These are phyloP conservation scores for Aspergillus sp. DNA, from an alignment of 2,329 filamentous ascomycete genomes.

Conservation along the genomic window DNA sequence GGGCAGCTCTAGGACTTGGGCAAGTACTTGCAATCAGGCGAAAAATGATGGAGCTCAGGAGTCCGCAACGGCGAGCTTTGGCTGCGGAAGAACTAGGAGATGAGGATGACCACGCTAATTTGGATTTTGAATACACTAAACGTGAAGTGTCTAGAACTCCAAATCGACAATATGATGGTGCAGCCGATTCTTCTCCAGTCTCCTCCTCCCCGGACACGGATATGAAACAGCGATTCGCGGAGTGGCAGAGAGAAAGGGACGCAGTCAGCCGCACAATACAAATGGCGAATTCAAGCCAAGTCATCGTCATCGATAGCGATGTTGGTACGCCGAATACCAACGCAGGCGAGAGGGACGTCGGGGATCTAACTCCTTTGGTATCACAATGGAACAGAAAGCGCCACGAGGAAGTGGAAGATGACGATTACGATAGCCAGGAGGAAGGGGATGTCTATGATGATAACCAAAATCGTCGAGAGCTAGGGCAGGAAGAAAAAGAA, in stretches of 20 bases:
- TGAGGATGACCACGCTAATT: conserved; percentile 2
- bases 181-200: not conserved
- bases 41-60: conserved; percentile 17
- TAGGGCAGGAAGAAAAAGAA: not conserved
- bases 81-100: not conserved
- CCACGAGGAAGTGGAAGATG: not conserved
- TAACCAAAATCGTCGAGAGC: not conserved
- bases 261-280: conserved; percentile 45
- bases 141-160: conserved; percentile 12
- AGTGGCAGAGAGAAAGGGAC: conserved; percentile 49
- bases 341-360: not conserved
- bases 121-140: not conserved
- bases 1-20: conserved; percentile 43
- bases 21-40: conserved; percentile 43
- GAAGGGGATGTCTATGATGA: not conserved
- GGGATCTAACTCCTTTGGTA: not conserved
- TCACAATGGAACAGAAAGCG: not conserved
- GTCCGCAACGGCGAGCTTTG: conserved; percentile 1
- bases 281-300: conserved; percentile 41
- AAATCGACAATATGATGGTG: conserved; percentile 3
- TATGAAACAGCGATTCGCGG: conserved; percentile 36
- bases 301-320: conserved; percentile 48
- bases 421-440: not conserved
- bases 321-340: conserved; percentile 17
- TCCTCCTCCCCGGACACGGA: conserved; percentile 17